Percentiles rank a stretch among this genome's conserved stretches.
Conservation (phyloP, 2,329 filamentous ascomycete species). For the Xylogone sp. region DNA sequence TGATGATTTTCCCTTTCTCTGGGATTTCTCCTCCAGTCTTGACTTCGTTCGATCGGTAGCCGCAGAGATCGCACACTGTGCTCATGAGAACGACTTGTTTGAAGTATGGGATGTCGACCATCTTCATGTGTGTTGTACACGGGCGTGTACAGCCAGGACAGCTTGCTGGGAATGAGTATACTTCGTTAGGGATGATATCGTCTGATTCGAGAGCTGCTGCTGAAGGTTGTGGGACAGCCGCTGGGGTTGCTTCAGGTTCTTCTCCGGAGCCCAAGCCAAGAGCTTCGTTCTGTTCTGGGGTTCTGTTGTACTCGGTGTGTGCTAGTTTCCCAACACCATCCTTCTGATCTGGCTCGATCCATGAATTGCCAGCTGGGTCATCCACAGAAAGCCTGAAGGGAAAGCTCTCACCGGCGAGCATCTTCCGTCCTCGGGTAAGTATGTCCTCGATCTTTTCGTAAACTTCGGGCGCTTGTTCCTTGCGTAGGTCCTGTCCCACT, state of each 20-base stretch:
- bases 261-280: constrained; percentile 71
- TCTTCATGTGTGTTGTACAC: constrained; percentile 95
- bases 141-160: constrained; percentile 87
- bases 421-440: constrained; percentile 68
- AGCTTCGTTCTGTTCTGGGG: constrained; percentile 78
- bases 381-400: constrained; percentile 88
- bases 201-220: constrained; percentile 46
- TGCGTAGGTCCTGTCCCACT: constrained; percentile 77
- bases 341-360: constrained; percentile 83
- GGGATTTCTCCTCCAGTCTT: constrained; percentile 95
- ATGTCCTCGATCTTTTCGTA: constrained; percentile 74
- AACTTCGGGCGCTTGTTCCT: constrained; percentile 72
- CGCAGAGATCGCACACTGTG: constrained; percentile 86
- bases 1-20: constrained; percentile 79
- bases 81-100: constrained; percentile 97
- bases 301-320: constrained; percentile 79
- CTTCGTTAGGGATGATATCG: constrained; percentile 87
- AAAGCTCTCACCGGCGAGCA: constrained; percentile 73
- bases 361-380: constrained; percentile 93
- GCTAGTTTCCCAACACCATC: constrained; percentile 84
- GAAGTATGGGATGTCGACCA: constrained; percentile 97
- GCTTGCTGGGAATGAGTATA: constrained; percentile 87
- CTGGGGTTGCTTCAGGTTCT: constrained; percentile 48
- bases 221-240: constrained; percentile 38
- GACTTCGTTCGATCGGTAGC: constrained; percentile 93